phyloP scores from a whole-genome alignment of 805 yeast genomes.

The Candida incommunis region DNA sequence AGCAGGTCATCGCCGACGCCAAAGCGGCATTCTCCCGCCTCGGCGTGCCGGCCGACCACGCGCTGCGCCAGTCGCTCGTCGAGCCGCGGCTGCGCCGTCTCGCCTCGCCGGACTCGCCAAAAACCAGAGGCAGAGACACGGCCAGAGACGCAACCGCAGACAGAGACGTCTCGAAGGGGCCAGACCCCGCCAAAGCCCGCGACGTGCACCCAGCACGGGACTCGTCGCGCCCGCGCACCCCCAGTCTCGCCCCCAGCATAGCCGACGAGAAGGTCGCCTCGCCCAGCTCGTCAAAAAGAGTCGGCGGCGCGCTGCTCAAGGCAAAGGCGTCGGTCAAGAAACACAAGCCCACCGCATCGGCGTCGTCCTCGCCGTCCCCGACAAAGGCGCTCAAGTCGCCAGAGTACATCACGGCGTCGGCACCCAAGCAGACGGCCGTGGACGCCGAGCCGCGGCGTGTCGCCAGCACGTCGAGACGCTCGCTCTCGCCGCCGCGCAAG shows the following conservation, averaged over 20 bases:
- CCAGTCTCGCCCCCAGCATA: background rate
- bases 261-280: background rate
- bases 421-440: background rate
- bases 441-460: constrained; percentile 11
- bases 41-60: constrained; percentile 14
- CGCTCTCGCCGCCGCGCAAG: constrained; percentile 10
- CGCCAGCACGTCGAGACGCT: constrained; percentile 9
- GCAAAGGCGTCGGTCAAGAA: constrained; percentile 10
- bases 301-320: constrained; percentile 17
- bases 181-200: no score
- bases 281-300: constrained; percentile 2
- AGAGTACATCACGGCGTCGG: background rate
- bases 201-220: no score
- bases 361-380: constrained; percentile 5
- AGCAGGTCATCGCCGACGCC: constrained; percentile 17
- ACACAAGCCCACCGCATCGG: constrained; percentile 2
- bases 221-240: background rate
- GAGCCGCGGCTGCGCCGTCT: constrained; percentile 15
- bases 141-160: constrained; percentile 5
- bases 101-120: background rate
- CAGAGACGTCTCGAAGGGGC: constrained; percentile 1
- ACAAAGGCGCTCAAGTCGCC: constrained; percentile 5
- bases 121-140: background rate
- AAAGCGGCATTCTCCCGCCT: constrained; percentile 18
- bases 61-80: constrained; percentile 15